phyloP scores from a whole-genome alignment of 2,329 filamentous ascomycete species.

The Aspergillus sp. region DNA sequence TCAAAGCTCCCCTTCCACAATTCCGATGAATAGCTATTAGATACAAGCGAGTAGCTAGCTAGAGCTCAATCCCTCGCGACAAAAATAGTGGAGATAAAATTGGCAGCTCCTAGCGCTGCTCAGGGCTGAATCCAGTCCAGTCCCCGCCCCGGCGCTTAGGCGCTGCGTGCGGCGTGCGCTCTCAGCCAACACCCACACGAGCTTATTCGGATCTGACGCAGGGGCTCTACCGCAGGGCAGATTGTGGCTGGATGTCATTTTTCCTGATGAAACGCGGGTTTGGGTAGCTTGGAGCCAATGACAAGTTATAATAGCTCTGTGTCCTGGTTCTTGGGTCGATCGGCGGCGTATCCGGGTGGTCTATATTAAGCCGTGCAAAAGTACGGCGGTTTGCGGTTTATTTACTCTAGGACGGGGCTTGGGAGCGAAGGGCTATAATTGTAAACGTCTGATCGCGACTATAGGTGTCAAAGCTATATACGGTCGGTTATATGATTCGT shows the following conservation, averaged over 20 bases:
- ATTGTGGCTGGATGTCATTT: not conserved
- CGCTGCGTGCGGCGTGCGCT: constrained; percentile 14
- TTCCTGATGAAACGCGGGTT: not conserved
- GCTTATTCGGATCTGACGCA: constrained; percentile 28
- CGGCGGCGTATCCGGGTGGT: too few species aligned
- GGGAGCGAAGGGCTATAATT: not conserved
- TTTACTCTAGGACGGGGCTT: not conserved
- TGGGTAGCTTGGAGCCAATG: not conserved
- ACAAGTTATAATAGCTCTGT: not conserved
- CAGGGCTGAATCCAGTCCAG: not conserved
- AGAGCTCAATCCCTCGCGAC: not conserved
- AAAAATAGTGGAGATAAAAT: constrained; percentile 1
- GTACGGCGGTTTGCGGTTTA: not conserved
- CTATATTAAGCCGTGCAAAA: not conserved
- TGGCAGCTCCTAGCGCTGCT: too few species aligned
- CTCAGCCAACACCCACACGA: constrained; percentile 33
- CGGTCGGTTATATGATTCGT: not conserved
- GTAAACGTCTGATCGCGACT: not conserved
- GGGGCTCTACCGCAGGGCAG: not conserved
- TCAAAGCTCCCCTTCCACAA: not conserved
- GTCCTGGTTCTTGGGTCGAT: not conserved
- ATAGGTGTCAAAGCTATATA: not conserved
- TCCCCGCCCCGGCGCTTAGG: constrained; percentile 36
- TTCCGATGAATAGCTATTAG: not conserved
- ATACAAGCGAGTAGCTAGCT: not conserved